These are phyloP conservation scores for Brassica juncea DNA, from an alignment of 345 rosid genomes.

Conservation along the genomic window DNA sequence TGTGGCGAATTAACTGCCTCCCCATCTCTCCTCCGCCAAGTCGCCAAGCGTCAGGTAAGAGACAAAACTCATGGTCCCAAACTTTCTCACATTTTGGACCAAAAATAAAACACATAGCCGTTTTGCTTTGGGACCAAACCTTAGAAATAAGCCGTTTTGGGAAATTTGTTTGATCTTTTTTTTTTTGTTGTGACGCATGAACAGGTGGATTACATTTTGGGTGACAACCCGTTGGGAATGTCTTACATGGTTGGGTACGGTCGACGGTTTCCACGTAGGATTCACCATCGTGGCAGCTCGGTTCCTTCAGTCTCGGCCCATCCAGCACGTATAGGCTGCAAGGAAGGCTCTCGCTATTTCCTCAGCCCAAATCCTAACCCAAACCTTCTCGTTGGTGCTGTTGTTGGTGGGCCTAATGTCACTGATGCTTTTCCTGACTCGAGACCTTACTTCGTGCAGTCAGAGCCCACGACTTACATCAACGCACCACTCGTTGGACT, in stretches of 20 bases:
- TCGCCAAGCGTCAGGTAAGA: slow-evolving; percentile 60
- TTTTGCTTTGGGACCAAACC: background rate
- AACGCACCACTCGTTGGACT: slow-evolving; percentile 96
- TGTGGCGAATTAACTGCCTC: slow-evolving; percentile 63
- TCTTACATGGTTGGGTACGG: slow-evolving; percentile 99
- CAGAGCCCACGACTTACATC: slow-evolving; percentile 97
- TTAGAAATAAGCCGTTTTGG: slow-evolving; percentile 23
- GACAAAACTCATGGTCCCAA: slow-evolving; percentile 27
- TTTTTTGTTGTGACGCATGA: slow-evolving; percentile 1
- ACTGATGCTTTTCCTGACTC: slow-evolving; percentile 84
- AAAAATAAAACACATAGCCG: slow-evolving; percentile 7
- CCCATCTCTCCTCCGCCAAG: slow-evolving; percentile 59
- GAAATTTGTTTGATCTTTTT: background rate
- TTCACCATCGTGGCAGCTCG: slow-evolving; percentile 91
- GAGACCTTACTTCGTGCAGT: slow-evolving; percentile 73
- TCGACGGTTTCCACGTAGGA: slow-evolving; percentile 70
- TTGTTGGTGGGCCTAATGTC: slow-evolving; percentile 85
- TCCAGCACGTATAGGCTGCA: slow-evolving; percentile 65
- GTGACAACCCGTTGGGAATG: slow-evolving; percentile 81
- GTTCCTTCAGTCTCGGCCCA: slow-evolving; percentile 69
- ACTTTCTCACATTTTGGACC: slow-evolving; percentile 3
- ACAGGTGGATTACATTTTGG: slow-evolving; percentile 94
- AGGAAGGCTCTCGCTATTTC: slow-evolving; percentile 66
- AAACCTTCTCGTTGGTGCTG: slow-evolving; percentile 75
- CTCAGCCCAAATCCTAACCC: slow-evolving; percentile 76